A percentile compares a stretch with the other conserved stretches of the same genome.
Evolutionary conservation across 2,329 filamentous ascomycete genomes (phyloP).

Genomic region (Neofusicoccum cordaticola): DNA sequence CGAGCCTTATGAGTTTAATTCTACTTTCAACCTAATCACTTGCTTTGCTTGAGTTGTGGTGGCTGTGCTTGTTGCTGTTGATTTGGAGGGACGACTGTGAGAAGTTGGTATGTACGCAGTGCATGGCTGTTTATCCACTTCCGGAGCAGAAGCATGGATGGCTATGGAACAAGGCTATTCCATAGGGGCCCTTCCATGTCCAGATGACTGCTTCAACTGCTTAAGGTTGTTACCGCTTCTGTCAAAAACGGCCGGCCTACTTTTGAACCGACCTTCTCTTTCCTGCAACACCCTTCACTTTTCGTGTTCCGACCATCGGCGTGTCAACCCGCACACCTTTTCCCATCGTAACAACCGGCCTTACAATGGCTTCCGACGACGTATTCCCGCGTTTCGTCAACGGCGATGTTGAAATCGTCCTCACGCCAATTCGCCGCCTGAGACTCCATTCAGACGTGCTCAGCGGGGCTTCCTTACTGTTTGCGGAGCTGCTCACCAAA

Average conservation of each 20-base stretch:
- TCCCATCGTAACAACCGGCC: too few relatives aligned
- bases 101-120: too few relatives aligned
- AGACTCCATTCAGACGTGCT: constrained; percentile 36
- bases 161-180: background rate
- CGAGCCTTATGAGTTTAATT: background rate
- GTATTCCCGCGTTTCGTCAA: background rate
- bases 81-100: too few relatives aligned
- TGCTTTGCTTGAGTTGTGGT: background rate
- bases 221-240: background rate
- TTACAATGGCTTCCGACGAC: background rate
- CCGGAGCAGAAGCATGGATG: background rate
- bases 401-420: constrained; percentile 23
- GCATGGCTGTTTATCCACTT: background rate
- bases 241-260: background rate
- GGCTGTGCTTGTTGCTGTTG: background rate
- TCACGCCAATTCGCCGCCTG: constrained; percentile 30
- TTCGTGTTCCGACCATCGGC: background rate
- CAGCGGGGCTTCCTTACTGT: constrained; percentile 28
- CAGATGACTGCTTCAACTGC: background rate
- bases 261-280: background rate
- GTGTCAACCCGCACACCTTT: too few relatives aligned
- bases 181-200: background rate
- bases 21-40: background rate
- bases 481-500: constrained; percentile 31
- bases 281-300: too few relatives aligned